These are phyloP conservation scores for Mortierella sp. DNA, from an alignment of 371 early-diverging fungal species.

Conservation along the genomic window DNA sequence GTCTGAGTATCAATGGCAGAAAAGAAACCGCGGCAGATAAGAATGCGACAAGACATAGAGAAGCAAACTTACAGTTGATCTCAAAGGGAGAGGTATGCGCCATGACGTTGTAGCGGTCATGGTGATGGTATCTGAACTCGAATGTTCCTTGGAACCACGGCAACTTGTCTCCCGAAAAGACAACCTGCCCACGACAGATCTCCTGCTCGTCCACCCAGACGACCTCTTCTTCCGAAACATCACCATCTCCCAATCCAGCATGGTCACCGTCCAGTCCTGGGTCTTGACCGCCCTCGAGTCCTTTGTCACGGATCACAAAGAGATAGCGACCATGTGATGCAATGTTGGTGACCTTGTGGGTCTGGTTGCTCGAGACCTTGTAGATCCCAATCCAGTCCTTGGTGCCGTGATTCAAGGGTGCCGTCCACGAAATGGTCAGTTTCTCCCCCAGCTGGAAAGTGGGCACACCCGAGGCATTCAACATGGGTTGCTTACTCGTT, in stretches of 20 bases:
- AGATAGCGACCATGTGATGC: constrained; percentile 82
- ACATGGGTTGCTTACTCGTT: neutral
- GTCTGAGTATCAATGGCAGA: neutral
- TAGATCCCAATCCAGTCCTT: constrained; percentile 97
- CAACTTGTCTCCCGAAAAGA: constrained; percentile 73
- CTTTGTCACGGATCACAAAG: constrained; percentile 45
- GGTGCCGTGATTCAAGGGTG: constrained; percentile 76
- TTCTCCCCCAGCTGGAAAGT: constrained; percentile 76
- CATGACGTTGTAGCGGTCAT: constrained; percentile 89
- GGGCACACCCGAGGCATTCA: constrained; percentile 32
- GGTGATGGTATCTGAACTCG: constrained; percentile 92
- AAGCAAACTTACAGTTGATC: constrained; percentile 66
- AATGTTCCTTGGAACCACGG: constrained; percentile 91
- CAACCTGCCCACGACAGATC: constrained; percentile 58
- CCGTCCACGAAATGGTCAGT: constrained; percentile 80
- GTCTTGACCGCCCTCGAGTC: constrained; percentile 44
- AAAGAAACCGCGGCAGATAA: neutral
- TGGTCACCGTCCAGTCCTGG: constrained; percentile 46
- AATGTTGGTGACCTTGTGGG: constrained; percentile 78
- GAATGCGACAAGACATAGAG: neutral
- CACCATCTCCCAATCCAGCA: constrained; percentile 60
- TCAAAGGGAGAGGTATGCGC: constrained; percentile 83
- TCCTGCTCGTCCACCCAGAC: constrained; percentile 42
- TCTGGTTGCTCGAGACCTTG: constrained; percentile 79
- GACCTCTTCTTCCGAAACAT: constrained; percentile 56